Percentiles rank a stretch among this genome's conserved stretches.
phyloP scores from a whole-genome alignment of 176 grass and related monocot species.

The Carex littledalei region DNA sequence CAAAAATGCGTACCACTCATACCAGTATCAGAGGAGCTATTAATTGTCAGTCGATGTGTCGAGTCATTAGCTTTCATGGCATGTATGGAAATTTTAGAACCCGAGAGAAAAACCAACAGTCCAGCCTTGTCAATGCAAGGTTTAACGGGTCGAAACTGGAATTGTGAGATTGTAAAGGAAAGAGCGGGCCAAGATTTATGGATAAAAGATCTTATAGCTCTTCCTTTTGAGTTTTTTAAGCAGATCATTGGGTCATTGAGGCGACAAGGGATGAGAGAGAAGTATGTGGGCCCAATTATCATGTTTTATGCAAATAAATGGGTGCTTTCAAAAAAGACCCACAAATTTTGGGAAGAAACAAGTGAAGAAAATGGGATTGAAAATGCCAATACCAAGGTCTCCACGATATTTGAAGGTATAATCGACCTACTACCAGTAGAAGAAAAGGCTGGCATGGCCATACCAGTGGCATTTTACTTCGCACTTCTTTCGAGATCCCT shows the following conservation, averaged over 20 bases:
- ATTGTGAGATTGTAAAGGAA: slow-evolving; percentile 77
- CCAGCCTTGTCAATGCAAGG: slow-evolving; percentile 14
- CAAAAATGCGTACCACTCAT: slow-evolving; percentile 65
- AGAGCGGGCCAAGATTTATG: slow-evolving; percentile 64
- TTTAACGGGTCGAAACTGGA: slow-evolving; percentile 47
- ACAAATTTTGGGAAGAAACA: slow-evolving; percentile 73
- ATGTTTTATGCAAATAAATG: slow-evolving; percentile 97
- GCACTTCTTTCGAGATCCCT: slow-evolving; percentile 68
- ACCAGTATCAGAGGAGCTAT: slow-evolving; percentile 61
- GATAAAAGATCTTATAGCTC: slow-evolving; percentile 90
- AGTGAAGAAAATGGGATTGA: slow-evolving; percentile 43
- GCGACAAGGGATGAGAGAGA: slow-evolving; percentile 94
- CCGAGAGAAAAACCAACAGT: slow-evolving; percentile 51
- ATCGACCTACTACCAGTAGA: slow-evolving; percentile 46
- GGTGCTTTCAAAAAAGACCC: slow-evolving; percentile 95
- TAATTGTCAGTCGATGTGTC: slow-evolving; percentile 79
- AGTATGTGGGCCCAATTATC: slow-evolving; percentile 77
- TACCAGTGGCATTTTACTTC: slow-evolving; percentile 78
- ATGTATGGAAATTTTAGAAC: slow-evolving; percentile 98
- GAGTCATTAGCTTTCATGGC: slow-evolving; percentile 97
- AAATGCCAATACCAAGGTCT: slow-evolving; percentile 50
- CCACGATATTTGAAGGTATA: slow-evolving; percentile 48
- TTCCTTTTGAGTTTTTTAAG: slow-evolving; percentile 73
- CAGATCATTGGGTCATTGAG: slow-evolving; percentile 66
- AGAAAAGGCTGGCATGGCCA: slow-evolving; percentile 20